Base-by-base conservation (phyloP, 768 basidiomycete species). In the Rhizopogon rudus region DNA sequence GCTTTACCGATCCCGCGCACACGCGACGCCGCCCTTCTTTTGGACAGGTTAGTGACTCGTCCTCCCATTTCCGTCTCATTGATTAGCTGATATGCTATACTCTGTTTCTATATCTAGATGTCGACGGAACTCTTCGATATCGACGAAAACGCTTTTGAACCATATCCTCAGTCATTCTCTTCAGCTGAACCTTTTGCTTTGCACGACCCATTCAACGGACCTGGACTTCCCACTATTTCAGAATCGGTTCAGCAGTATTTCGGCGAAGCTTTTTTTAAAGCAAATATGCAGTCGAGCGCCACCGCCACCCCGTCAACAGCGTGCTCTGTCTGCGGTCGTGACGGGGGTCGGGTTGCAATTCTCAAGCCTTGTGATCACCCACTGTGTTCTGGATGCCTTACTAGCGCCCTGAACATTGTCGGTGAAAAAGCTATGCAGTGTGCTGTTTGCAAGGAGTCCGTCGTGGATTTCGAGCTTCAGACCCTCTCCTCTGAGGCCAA, bases 361-460 rank as follows among this genome's bases (percentile, higher is more conserved):
- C 78, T 93, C 17, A 77, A 81, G 22, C 91, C 91, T 0, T 93
- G 91, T 69, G 66, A 72, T 6, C 91, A 93, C 66, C 78, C 86
- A 1, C 74, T 93, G 1, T 93, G 91, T 65, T 87, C 89, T 3
- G 78, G 79, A 9, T 93, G 91, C 64, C 76, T 93, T 53, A 93
- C 91, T 1, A 91, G 89, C 50, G 88, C 89, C 7, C 75, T 93
- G 51, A 93, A 93, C 61, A 93, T 93, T 51, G 91, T 92, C 16
- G 91, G 91, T 6, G 91, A 93, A 69, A 93, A 92, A 65, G 87
- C 88, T 55, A 89, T 93, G 81, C 81, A 85, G 56, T 93, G 91
- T 58, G 86, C 88, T 16, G 86, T 90, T 31, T 93, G 91, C 71
- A 85, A 84, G 62, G 69, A 68, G 40, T 79, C 81, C 35, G 89